Evolutionary conservation across 2,329 filamentous ascomycete genomes (phyloP), one percentile per base, ranked within the genome.

Genomic region (Pseudogymnoascus sp.): DNA sequence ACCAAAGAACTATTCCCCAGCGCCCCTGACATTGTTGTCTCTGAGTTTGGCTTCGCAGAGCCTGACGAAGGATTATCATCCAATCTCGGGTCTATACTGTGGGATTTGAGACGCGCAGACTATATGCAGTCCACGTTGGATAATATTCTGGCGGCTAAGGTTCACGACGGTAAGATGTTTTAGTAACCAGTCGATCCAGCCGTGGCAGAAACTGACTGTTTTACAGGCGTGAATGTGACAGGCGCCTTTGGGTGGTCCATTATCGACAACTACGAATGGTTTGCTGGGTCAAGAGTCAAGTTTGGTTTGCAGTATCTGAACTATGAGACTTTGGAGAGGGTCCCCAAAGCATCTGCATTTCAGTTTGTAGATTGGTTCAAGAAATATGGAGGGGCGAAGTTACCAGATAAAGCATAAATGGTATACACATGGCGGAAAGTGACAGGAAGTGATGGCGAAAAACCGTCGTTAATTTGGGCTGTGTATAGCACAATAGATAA

Each of bases 301-400:
- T 79, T 78, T 65, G 77, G 77, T 8, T 57, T 79, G 68, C 77
- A 79, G 71, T 77, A 78, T 66, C 72, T 79, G 6, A 76, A 79
- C 63, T 78, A 78, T 60, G 75, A 73, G 23, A 74, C 71, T 54
- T 66, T 78, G 65, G 75, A 75, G 67, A 70, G 77, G 65, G 75
- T 73, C 41, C 77, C 77, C 1, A 79, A 79, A 68, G 77, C 77
- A 1, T 77, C 74, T 61, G 66, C 77, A 69, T 78, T 78, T 63
- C 77, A 79, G 67, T 74, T 77, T 39, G 64, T 78, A 67, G 75
- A 77, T 60, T 79, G 77, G 76, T 78, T 78, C 67, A 73, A 73
- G 70, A 66, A 68, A 65, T 14, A 61, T 21, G 60, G 60, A 14
- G 60, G 60, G 16, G 60, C 34, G 16, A 61, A 6, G 14, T 8